Evolutionary conservation across 2,329 filamentous ascomycete genomes (phyloP).

Genomic region (Ophiostoma australiae): DNA sequence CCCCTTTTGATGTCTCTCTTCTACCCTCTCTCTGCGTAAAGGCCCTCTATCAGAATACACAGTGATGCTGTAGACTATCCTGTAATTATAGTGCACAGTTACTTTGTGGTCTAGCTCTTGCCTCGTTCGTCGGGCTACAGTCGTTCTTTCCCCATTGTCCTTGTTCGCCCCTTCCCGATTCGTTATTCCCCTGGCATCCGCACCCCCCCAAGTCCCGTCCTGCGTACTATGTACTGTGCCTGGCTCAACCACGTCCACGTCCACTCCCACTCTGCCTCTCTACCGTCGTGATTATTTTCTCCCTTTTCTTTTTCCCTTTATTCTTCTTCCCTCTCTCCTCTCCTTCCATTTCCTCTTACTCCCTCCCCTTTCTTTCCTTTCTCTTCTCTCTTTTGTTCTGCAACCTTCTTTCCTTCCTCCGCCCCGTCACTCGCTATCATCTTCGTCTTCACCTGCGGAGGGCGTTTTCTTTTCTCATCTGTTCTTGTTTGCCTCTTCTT

Average conservation of each 20-base stretch:
- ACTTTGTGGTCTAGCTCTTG: background rate
- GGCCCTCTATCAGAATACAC: too few species aligned
- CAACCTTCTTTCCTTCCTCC: constrained; percentile 18
- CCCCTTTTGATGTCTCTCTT: background rate
- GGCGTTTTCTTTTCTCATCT: constrained; percentile 5
- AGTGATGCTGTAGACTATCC: background rate
- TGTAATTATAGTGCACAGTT: background rate
- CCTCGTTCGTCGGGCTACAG: background rate
- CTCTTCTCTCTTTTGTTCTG: constrained; percentile 4
- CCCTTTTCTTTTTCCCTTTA: constrained; percentile 24
- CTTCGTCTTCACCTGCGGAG: constrained; percentile 21
- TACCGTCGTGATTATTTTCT: constrained; percentile 7
- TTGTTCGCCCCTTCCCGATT: constrained; percentile 15
- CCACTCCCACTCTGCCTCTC: background rate
- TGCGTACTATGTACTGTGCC: background rate
- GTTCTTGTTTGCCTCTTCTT: constrained; percentile 15
- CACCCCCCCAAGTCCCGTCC: background rate
- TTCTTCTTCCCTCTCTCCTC: constrained; percentile 30
- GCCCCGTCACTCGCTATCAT: constrained; percentile 23
- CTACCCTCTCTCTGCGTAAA: too few species aligned
- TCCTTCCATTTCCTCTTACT: constrained; percentile 31
- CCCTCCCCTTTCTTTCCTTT: constrained; percentile 23
- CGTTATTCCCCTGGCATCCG: constrained; percentile 12
- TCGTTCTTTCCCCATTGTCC: constrained; percentile 8
- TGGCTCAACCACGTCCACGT: background rate